phyloP scores from a whole-genome alignment of 2,329 filamentous ascomycete species.

The Nannizziopsis barbatae region DNA sequence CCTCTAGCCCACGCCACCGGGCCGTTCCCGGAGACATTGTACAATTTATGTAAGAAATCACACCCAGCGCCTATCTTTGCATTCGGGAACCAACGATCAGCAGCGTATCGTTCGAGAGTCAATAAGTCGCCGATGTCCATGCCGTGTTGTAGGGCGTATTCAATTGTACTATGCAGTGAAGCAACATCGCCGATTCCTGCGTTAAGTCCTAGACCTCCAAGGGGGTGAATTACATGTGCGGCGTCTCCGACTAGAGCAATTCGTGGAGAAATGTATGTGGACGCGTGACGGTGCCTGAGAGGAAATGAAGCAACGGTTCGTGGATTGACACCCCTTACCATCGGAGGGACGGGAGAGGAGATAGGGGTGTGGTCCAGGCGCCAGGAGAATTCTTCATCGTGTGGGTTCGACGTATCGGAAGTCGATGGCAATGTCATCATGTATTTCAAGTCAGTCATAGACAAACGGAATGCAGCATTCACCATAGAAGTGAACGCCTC shows the following conservation, averaged over 20 bases:
- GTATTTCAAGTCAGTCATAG: slow-evolving; percentile 66
- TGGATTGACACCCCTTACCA: slow-evolving; percentile 60
- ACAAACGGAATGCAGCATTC: slow-evolving; percentile 83
- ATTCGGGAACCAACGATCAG: slow-evolving; percentile 72
- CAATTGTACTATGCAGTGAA: slow-evolving; percentile 62
- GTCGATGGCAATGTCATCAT: slow-evolving; percentile 53
- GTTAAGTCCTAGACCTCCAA: slow-evolving; percentile 90
- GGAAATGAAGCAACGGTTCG: slow-evolving; percentile 81
- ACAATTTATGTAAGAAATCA: slow-evolving; percentile 88
- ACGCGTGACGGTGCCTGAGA: slow-evolving; percentile 81
- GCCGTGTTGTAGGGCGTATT: slow-evolving; percentile 66
- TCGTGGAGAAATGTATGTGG: slow-evolving; percentile 83
- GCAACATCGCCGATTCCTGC: slow-evolving; percentile 83
- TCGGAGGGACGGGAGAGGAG: slow-evolving; percentile 50
- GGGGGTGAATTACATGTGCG: slow-evolving; percentile 86
- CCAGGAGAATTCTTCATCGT: slow-evolving; percentile 75
- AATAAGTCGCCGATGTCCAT: slow-evolving; percentile 74
- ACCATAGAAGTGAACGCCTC: slow-evolving; percentile 75
- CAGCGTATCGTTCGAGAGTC: slow-evolving; percentile 68
- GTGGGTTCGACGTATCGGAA: slow-evolving; percentile 29
- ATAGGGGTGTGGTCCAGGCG: slow-evolving; percentile 58
- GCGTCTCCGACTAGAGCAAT: slow-evolving; percentile 87
- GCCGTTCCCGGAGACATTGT: slow-evolving; percentile 60
- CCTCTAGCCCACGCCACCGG: slow-evolving; percentile 72
- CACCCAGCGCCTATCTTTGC: slow-evolving; percentile 64